Conservation (phyloP, 495 filamentous ascomycete genomes). For the Podospora pseudoanserina region DNA sequence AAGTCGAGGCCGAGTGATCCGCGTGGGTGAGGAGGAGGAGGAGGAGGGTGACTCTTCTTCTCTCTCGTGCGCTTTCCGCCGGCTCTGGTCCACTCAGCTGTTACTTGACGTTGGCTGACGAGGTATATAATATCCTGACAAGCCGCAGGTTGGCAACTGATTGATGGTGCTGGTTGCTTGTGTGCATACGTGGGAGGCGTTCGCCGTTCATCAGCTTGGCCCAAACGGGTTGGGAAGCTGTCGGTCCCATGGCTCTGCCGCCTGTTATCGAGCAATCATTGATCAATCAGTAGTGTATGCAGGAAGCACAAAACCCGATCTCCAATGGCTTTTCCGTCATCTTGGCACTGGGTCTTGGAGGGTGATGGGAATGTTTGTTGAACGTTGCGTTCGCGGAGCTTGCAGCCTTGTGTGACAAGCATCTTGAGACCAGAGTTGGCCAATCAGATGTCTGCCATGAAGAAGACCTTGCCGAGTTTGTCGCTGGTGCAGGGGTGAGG, state of each 20-base stretch:
- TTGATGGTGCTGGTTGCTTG: background rate
- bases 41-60: background rate
- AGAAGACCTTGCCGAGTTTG: background rate
- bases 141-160: background rate
- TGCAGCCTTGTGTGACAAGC: constrained; percentile 13
- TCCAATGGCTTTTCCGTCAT: background rate
- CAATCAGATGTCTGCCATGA: background rate
- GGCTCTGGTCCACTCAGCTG: background rate
- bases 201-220: background rate
- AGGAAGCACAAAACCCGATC: constrained; percentile 1
- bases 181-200: background rate
- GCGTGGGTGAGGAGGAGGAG: background rate
- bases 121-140: background rate
- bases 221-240: background rate
- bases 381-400: background rate
- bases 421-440: background rate
- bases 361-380: constrained; percentile 13
- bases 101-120: background rate
- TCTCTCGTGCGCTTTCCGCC: background rate
- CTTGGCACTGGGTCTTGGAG: constrained; percentile 15
- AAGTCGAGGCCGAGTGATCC: background rate
- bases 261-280: background rate
- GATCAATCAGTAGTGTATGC: background rate
- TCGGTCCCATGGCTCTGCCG: background rate
- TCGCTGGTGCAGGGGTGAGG: background rate